Percentiles rank a stretch among this genome's conserved stretches.
phyloP scores from a whole-genome alignment of 2,329 filamentous ascomycete species.

The Alternaria triticimaculans region DNA sequence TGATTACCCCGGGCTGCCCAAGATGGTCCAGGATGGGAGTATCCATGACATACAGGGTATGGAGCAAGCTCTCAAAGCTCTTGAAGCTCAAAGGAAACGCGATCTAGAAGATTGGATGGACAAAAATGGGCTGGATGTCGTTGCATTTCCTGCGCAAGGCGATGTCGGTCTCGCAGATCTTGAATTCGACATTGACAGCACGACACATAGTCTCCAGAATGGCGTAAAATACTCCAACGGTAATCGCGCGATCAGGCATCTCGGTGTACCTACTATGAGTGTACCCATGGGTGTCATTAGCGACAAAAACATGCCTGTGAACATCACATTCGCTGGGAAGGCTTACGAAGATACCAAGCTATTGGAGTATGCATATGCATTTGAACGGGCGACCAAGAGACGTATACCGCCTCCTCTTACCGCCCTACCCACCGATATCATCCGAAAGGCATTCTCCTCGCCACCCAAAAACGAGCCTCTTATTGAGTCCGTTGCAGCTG shows the following conservation, averaged over 20 bases:
- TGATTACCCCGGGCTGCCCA: constrained; percentile 45
- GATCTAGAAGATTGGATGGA: constrained; percentile 62
- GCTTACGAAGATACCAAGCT: constrained; percentile 55
- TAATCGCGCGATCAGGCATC: constrained; percentile 60
- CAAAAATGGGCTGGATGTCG: constrained; percentile 50
- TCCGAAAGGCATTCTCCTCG: background rate
- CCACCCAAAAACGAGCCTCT: background rate
- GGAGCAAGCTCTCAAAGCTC: constrained; percentile 51
- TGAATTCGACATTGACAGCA: constrained; percentile 47
- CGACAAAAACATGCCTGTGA: constrained; percentile 59
- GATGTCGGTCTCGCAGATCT: constrained; percentile 59
- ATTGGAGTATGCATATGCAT: constrained; percentile 31
- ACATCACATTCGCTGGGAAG: constrained; percentile 60
- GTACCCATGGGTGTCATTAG: constrained; percentile 61
- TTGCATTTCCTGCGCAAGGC: constrained; percentile 59
- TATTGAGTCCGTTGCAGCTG: background rate
- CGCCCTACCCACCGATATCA: constrained; percentile 18
- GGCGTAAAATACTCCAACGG: constrained; percentile 63
- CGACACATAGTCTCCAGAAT: constrained; percentile 53
- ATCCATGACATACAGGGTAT: constrained; percentile 55
- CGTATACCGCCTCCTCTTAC: constrained; percentile 21
- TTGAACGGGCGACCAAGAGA: constrained; percentile 23
- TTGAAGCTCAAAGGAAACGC: constrained; percentile 58
- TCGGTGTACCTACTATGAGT: constrained; percentile 62
- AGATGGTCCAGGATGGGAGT: constrained; percentile 36